phyloP scores from a whole-genome alignment of 305 asterid genomes.

The Solanum chacoense region DNA sequence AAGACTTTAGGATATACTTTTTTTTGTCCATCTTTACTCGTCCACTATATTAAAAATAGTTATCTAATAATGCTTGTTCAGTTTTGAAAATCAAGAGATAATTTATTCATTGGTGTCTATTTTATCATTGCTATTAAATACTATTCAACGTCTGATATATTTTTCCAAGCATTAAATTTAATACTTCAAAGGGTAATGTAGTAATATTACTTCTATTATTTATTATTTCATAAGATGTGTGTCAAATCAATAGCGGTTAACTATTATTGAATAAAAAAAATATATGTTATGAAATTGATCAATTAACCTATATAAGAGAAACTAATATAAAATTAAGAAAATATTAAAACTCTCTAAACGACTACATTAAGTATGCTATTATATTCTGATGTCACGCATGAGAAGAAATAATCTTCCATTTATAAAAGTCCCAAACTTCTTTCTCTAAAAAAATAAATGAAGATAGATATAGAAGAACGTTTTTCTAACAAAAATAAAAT shows the following conservation, averaged over 20 bases:
- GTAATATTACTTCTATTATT: background rate
- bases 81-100: background rate
- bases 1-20: too few relatives aligned
- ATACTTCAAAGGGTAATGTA: background rate
- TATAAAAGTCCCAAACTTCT: background rate
- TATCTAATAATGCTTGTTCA: too few relatives aligned
- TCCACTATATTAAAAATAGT: too few relatives aligned
- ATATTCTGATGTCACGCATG: background rate
- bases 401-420: background rate
- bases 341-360: background rate
- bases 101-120: background rate
- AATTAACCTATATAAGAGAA: background rate
- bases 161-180: too few relatives aligned
- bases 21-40: too few relatives aligned
- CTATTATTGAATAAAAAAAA: background rate
- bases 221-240: background rate
- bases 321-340: background rate
- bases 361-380: background rate
- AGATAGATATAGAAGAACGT: background rate
- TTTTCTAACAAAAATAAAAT: background rate
- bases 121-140: too few relatives aligned
- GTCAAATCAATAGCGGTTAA: background rate
- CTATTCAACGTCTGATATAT: background rate
- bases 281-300: background rate
- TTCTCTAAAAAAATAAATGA: background rate